These are phyloP conservation scores for Amaranthus hypochondriacus DNA, from an alignment of 148 eudicot genomes.

Conservation along the genomic window DNA sequence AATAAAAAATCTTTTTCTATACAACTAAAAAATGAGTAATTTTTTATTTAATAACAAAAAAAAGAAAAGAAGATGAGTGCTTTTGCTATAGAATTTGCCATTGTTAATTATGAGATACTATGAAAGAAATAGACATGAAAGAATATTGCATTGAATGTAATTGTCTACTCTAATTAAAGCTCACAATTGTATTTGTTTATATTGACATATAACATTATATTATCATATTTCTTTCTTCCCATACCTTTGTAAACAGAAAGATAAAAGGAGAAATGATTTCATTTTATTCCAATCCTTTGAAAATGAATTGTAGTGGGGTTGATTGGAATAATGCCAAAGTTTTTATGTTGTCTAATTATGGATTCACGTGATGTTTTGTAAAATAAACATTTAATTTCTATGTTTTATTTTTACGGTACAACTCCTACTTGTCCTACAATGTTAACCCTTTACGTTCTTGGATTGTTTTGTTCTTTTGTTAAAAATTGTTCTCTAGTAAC, in stretches of 20 bases:
- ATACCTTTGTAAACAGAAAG: slow-evolving; percentile 5
- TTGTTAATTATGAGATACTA: not conserved
- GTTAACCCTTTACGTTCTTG: too few relatives aligned
- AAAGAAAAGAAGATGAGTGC: not conserved
- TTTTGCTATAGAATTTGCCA: not conserved
- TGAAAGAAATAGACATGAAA: slow-evolving; percentile 13
- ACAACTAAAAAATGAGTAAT: not conserved
- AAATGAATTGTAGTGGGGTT: slow-evolving; percentile 22
- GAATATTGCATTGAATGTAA: slow-evolving; percentile 19
- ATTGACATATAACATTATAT: slow-evolving; percentile 2
- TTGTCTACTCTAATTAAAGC: slow-evolving; percentile 12
- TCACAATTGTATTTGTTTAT: not conserved
- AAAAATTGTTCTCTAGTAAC: too few relatives aligned
- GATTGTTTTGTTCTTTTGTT: too few relatives aligned
- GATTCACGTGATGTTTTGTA: slow-evolving; percentile 22
- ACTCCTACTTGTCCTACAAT: too few relatives aligned
- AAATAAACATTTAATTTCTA: not conserved
- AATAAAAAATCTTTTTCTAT: slow-evolving; percentile 13
- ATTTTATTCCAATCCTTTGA: slow-evolving; percentile 11
- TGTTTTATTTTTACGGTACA: not conserved
- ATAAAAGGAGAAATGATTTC: not conserved
- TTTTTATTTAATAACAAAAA: too few relatives aligned
- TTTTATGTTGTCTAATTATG: slow-evolving; percentile 16
- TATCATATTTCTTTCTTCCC: slow-evolving; percentile 8
- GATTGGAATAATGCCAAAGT: slow-evolving; percentile 16